Conservation (phyloP, 2,329 filamentous ascomycete genomes). For the Penicillium sp. region DNA sequence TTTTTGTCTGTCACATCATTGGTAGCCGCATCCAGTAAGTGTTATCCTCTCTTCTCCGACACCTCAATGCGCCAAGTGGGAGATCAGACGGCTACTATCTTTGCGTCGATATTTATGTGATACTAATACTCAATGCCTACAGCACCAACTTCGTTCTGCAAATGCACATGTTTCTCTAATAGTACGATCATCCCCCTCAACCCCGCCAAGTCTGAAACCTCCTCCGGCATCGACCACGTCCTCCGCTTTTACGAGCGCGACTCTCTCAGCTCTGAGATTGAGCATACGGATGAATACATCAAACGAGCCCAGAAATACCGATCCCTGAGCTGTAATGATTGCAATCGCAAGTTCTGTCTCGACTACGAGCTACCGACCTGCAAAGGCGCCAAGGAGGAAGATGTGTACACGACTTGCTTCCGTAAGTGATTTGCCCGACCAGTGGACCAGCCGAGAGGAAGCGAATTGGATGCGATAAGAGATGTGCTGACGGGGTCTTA, state of each 20-base stretch:
- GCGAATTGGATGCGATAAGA: not conserved
- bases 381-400: constrained; percentile 60
- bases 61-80: not conserved
- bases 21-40: constrained; percentile 38
- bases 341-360: constrained; percentile 66
- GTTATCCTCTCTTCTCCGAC: not conserved
- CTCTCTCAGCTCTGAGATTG: constrained; percentile 14
- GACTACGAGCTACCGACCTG: constrained; percentile 62
- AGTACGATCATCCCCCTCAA: constrained; percentile 66
- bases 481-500: not conserved
- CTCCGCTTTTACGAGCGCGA: constrained; percentile 22
- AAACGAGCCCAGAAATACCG: constrained; percentile 38
- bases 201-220: constrained; percentile 31
- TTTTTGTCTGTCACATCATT: constrained; percentile 30
- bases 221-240: constrained; percentile 20
- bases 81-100: not conserved
- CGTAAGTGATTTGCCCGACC: constrained; percentile 40
- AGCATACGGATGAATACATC: constrained; percentile 1
- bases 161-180: constrained; percentile 68
- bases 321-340: constrained; percentile 60
- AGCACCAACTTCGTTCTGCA: constrained; percentile 63
- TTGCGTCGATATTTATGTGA: not conserved
- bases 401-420: constrained; percentile 65
- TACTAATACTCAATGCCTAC: not conserved
- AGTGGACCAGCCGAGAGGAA: not conserved